phyloP scores from a whole-genome alignment of 495 filamentous ascomycete genomes.

The Symbiotaphrina buchneri region DNA sequence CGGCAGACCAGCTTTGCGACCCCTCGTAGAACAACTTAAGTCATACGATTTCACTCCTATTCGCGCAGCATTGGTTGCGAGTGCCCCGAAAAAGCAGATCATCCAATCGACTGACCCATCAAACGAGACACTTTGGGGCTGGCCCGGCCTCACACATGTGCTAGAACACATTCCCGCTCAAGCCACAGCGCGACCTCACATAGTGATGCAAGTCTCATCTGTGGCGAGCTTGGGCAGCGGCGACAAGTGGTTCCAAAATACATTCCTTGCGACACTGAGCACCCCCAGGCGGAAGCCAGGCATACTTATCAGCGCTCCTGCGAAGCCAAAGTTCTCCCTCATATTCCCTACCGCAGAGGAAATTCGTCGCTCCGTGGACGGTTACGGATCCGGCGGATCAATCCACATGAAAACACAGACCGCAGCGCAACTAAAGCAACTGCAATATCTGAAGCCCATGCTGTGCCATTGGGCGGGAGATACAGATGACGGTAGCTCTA shows the following conservation, averaged over 20 bases:
- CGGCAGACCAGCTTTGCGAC: constrained; percentile 24
- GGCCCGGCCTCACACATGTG: constrained; percentile 39
- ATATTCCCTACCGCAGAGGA: constrained; percentile 66
- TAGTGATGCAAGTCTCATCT: constrained; percentile 43
- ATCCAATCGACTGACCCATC: constrained; percentile 14
- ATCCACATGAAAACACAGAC: constrained; percentile 66
- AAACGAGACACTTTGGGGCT: constrained; percentile 41
- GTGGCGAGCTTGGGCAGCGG: constrained; percentile 57
- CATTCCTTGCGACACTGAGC: constrained; percentile 26
- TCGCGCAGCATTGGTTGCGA: constrained; percentile 52
- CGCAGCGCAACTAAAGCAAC: constrained; percentile 44
- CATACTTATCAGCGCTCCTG: constrained; percentile 6
- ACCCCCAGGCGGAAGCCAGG: constrained; percentile 9
- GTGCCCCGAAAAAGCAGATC: constrained; percentile 45
- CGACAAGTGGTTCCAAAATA: constrained; percentile 49
- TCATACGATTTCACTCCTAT: constrained; percentile 49
- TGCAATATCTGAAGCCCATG: constrained; percentile 46
- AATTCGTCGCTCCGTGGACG: constrained; percentile 57
- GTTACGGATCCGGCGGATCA: constrained; percentile 53
- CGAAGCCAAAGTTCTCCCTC: constrained; percentile 24
- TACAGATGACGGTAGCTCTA: constrained; percentile 1
- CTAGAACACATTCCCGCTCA: constrained; percentile 27
- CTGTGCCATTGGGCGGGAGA: constrained; percentile 50
- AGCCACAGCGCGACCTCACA: constrained; percentile 18
- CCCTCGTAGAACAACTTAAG: constrained; percentile 29